Evolutionary conservation across 1,139 yeast genomes (phyloP).

Genomic region (Ashbya aceris): DNA sequence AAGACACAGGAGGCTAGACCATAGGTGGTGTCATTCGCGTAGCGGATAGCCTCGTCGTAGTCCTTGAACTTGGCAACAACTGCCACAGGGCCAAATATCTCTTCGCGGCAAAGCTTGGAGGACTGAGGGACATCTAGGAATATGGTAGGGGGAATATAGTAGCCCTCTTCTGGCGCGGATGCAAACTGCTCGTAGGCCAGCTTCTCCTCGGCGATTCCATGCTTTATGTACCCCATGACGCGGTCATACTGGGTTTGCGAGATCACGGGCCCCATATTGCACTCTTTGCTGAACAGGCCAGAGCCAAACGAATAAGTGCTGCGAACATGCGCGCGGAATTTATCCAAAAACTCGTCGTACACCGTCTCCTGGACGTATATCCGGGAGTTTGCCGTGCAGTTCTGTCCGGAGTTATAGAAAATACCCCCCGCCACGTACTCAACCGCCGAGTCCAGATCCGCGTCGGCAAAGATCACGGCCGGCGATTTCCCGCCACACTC

Average conservation of each 20-base stretch:
- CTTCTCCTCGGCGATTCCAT: slow-evolving; percentile 56
- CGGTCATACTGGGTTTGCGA: slow-evolving; percentile 52
- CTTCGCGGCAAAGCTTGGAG: slow-evolving; percentile 56
- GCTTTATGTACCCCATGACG: slow-evolving; percentile 47
- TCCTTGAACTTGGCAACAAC: slow-evolving; percentile 61
- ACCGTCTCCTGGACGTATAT: slow-evolving; percentile 62
- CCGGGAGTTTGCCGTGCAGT: slow-evolving; percentile 85
- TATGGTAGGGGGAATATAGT: slow-evolving; percentile 59
- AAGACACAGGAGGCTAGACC: slow-evolving; percentile 78
- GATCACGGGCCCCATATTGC: slow-evolving; percentile 73
- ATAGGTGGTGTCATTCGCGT: slow-evolving; percentile 66
- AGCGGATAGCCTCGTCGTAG: slow-evolving; percentile 59
- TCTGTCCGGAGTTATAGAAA: slow-evolving; percentile 80
- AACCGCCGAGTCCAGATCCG: slow-evolving; percentile 70
- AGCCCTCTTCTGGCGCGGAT: slow-evolving; percentile 44
- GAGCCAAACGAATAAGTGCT: slow-evolving; percentile 47
- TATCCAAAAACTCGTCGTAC: slow-evolving; percentile 50
- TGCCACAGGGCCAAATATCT: slow-evolving; percentile 90
- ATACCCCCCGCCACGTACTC: slow-evolving; percentile 83
- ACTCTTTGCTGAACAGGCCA: slow-evolving; percentile 36
- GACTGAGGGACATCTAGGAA: slow-evolving; percentile 52
- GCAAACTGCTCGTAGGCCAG: slow-evolving; percentile 21
- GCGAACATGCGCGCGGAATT: slow-evolving; percentile 40
- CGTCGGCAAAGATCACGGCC: slow-evolving; percentile 60
- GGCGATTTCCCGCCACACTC: slow-evolving; percentile 94